Evolutionary conservation across 495 filamentous ascomycete species (phyloP), one percentile per base, ranked within the genome.

Genomic region (Penicillium coprophilum): DNA sequence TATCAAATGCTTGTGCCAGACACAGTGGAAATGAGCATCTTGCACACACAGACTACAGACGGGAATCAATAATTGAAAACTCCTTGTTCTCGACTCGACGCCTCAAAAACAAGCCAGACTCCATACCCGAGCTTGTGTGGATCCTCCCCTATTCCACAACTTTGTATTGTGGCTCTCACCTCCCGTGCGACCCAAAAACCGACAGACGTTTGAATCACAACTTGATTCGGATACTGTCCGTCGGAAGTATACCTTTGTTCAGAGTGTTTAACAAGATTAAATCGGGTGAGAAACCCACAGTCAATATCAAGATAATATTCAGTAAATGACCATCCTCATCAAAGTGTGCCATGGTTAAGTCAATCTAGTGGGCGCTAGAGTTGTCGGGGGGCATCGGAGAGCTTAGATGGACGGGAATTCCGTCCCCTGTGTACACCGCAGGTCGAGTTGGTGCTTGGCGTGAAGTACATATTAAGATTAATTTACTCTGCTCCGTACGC

Each of bases 41-140:
- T 12, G n/a, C 23, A 40, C 21, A 52, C 50, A 52, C 50, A 15
- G 50, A 17, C 23, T n/a, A 9, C 21, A 34, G 23, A 46, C 36
- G 75, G 79, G 69, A 70, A 74, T 64, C 66, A 69, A 72, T 81
- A 70, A 74, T 68, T 66, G 72, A 20, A 57, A 66, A 72, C 63
- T 76, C 68, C 69, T 77, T 79, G 73, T 67, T 82, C 75, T 80
- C 21, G 12, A 40, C 56, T 47, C 30, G 43, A 38, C 28, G 20
- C 28, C 44, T 28, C 47, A n/a, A 46, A 58, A 56, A 53, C 55
- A 61, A 51, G 46, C 39, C 54, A 40, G 47, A 15, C 46, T 60
- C 45, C 38, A 38, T 55, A 21, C 24, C 34, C 54, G 45, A 61
- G 54, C 54, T 61, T 46, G n/a, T 57, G 59, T 61, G 59, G 59